Evolutionary conservation across 129 eudicot genomes (phyloP).

Genomic region (Silybum marianum): DNA sequence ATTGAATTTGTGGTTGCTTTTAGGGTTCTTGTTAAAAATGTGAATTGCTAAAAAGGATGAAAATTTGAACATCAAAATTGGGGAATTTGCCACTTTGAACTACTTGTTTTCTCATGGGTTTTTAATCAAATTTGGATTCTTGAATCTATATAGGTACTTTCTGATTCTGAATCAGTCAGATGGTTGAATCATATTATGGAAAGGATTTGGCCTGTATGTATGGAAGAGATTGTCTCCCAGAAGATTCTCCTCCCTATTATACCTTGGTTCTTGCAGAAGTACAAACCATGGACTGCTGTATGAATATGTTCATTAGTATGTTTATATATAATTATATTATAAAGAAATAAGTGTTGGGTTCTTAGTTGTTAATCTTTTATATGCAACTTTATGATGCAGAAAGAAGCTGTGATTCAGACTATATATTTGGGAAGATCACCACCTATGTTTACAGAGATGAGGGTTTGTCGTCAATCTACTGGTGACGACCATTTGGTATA

Average conservation of each 20-base stretch:
- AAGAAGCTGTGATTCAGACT: constrained; percentile 60
- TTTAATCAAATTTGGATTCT: not conserved
- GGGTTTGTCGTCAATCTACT: constrained; percentile 72
- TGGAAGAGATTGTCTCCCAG: constrained; percentile 85
- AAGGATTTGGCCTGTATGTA: constrained; percentile 87
- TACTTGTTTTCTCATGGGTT: not conserved
- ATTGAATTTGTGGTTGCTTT: not conserved
- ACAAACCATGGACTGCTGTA: constrained; percentile 98
- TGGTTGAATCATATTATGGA: constrained; percentile 90
- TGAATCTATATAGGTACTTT: constrained; percentile 56
- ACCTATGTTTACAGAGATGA: constrained; percentile 89
- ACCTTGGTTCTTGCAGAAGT: constrained; percentile 96
- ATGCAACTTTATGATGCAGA: constrained; percentile 43
- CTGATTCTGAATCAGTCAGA: constrained; percentile 85
- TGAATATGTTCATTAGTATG: constrained; percentile 15
- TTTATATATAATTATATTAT: not conserved
- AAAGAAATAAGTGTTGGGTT: not conserved
- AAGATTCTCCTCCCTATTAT: constrained; percentile 78
- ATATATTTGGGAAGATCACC: constrained; percentile 91
- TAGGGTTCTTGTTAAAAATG: not conserved
- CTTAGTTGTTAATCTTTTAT: constrained; percentile 7
- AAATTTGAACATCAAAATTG: not conserved
- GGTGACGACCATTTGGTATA: constrained; percentile 93
- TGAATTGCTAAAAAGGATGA: not conserved
- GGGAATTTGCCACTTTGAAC: not conserved